Conservation (phyloP, 1,284 basidiomycete genomes). For the Ustilago lituana region DNA sequence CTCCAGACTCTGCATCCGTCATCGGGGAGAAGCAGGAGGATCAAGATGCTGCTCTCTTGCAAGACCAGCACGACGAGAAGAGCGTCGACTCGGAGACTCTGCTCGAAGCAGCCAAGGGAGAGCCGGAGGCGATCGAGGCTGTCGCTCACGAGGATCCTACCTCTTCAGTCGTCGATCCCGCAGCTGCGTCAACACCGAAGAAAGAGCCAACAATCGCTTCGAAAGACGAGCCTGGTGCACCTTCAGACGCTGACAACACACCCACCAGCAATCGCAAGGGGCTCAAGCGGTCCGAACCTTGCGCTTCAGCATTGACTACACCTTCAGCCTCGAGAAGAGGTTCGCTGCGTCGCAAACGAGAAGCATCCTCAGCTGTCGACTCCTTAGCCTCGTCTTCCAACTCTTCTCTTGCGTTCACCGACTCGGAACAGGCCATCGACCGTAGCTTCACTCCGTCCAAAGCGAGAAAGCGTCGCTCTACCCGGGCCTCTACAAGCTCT, state of each 20-base stretch:
- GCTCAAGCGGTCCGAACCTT: neutral
- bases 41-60: neutral
- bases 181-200: constrained; percentile 23
- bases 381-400: constrained; percentile 15
- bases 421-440: constrained; percentile 28
- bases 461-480: constrained; percentile 10
- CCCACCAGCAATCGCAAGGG: constrained; percentile 2
- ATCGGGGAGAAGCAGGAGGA: neutral
- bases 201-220: constrained; percentile 3
- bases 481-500: constrained; percentile 10
- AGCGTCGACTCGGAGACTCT: constrained; percentile 35
- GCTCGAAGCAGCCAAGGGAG: constrained; percentile 39
- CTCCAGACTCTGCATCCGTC: neutral
- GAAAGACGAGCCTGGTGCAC: neutral
- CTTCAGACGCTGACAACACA: constrained; percentile 6
- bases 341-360: constrained; percentile 18
- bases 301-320: constrained; percentile 9
- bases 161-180: constrained; percentile 27
- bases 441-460: constrained; percentile 26
- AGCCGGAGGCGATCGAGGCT: constrained; percentile 26
- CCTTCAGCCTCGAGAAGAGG: constrained; percentile 17
- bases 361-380: neutral
- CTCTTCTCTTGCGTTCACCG: constrained; percentile 19
- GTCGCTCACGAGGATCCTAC: constrained; percentile 29
- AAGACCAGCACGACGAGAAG: constrained; percentile 20